Evolutionary conservation across 2,329 filamentous ascomycete species (phyloP).

Genomic region (Thielaviopsis punctulata): DNA sequence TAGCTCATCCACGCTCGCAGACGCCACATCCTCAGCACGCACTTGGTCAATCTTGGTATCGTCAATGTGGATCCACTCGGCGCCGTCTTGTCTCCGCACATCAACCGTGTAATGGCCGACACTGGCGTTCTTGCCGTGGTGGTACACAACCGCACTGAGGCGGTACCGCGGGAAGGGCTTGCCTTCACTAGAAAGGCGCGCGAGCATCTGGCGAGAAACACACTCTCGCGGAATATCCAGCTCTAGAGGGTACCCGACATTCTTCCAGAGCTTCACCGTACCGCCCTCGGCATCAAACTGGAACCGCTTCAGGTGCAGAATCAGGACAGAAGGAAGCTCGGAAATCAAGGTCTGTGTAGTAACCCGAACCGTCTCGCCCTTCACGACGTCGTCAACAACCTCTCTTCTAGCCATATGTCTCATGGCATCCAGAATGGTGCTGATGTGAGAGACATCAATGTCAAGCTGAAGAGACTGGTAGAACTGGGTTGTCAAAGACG

Average conservation of each 20-base stretch:
- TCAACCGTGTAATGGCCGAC: constrained; percentile 98
- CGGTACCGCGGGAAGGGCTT: constrained; percentile 64
- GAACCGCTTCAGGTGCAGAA: constrained; percentile 92
- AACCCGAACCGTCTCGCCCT: constrained; percentile 58
- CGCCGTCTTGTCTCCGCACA: constrained; percentile 81
- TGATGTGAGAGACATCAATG: constrained; percentile 71
- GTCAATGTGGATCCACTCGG: constrained; percentile 89
- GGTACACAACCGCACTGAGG: constrained; percentile 82
- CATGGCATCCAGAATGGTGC: constrained; percentile 82
- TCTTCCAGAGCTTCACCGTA: constrained; percentile 97
- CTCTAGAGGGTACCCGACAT: constrained; percentile 85
- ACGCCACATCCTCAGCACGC: constrained; percentile 73
- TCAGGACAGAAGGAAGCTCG: constrained; percentile 73
- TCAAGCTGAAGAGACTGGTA: constrained; percentile 92
- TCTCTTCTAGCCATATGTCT: constrained; percentile 72
- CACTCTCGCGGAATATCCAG: constrained; percentile 85
- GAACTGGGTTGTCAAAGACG: constrained; percentile 80
- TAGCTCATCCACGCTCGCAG: constrained; percentile 63
- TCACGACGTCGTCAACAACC: constrained; percentile 62
- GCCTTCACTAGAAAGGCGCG: constrained; percentile 45
- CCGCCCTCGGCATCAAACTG: constrained; percentile 80
- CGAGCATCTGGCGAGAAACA: constrained; percentile 59
- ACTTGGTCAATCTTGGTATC: constrained; percentile 82
- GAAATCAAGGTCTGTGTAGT: constrained; percentile 95
- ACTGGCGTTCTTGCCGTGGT: constrained; percentile 91